Conservation (phyloP, 805 yeast genomes). For the Candida ficus region DNA sequence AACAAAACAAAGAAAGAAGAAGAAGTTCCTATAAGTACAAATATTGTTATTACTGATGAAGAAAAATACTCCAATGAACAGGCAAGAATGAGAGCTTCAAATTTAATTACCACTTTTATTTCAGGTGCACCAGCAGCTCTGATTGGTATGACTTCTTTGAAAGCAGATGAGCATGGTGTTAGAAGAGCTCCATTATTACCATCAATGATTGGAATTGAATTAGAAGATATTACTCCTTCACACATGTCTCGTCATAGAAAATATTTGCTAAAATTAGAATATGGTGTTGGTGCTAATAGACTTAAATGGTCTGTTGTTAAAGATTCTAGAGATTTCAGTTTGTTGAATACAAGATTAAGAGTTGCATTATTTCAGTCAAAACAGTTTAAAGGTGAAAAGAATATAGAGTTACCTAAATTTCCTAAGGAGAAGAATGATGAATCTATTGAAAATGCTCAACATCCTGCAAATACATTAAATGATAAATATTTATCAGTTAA, state of each 20-base stretch:
- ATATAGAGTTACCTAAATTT: conserved; percentile 32
- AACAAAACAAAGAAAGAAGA: conserved; percentile 2
- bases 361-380: conserved; percentile 39
- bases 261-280: conserved; percentile 73
- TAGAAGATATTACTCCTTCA: conserved; percentile 43
- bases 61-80: conserved; percentile 20
- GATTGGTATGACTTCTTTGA: conserved; percentile 67
- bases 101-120: conserved; percentile 46
- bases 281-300: conserved; percentile 79
- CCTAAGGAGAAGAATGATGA: conserved; percentile 23
- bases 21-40: background rate
- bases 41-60: background rate
- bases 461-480: conserved; percentile 17
- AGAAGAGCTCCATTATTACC: conserved; percentile 80
- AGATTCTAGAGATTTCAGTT: conserved; percentile 65
- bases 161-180: conserved; percentile 69
- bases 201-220: conserved; percentile 62
- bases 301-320: conserved; percentile 77
- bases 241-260: conserved; percentile 29
- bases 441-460: background rate
- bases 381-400: conserved; percentile 23
- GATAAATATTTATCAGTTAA: conserved; percentile 20
- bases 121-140: conserved; percentile 73
- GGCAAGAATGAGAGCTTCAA: conserved; percentile 32
- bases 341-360: conserved; percentile 64